phyloP scores from a whole-genome alignment of 805 yeast species.

The Hanseniaspora meyeri region DNA sequence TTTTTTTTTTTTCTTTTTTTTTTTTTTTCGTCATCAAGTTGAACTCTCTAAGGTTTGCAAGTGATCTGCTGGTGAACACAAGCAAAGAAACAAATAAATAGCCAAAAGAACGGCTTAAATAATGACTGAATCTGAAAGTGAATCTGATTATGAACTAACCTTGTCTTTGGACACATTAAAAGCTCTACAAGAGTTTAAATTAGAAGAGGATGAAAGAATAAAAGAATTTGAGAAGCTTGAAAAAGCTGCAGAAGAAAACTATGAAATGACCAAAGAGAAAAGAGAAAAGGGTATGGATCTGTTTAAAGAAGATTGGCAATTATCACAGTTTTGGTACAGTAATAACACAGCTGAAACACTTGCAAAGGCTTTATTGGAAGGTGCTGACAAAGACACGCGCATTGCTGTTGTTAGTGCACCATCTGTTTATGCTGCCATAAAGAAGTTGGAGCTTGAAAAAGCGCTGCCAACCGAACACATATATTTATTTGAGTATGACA shows the following conservation, averaged over 20 bases:
- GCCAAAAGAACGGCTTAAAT: not conserved
- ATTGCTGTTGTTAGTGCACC: conserved; percentile 80
- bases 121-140: conserved; percentile 22
- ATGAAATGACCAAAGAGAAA: conserved; percentile 23
- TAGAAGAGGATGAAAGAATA: conserved; percentile 47
- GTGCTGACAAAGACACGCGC: conserved; percentile 59
- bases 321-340: conserved; percentile 84
- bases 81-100: not conserved
- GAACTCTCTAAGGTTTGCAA: too few relatives aligned
- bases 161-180: conserved; percentile 41
- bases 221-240: conserved; percentile 45
- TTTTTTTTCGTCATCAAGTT: not conserved
- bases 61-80: too few relatives aligned
- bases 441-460: conserved; percentile 35
- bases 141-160: conserved; percentile 16
- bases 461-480: conserved; percentile 55
- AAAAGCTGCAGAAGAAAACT: conserved; percentile 43
- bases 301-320: conserved; percentile 86
- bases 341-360: conserved; percentile 58
- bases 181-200: conserved; percentile 49
- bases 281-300: conserved; percentile 46
- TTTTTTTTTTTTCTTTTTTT: not conserved
- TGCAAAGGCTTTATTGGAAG: conserved; percentile 62
- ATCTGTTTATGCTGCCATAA: conserved; percentile 76
- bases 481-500: conserved; percentile 67